These are phyloP conservation scores for Geopyxis carbonaria DNA, from an alignment of 495 filamentous ascomycete species.

Conservation along the genomic window DNA sequence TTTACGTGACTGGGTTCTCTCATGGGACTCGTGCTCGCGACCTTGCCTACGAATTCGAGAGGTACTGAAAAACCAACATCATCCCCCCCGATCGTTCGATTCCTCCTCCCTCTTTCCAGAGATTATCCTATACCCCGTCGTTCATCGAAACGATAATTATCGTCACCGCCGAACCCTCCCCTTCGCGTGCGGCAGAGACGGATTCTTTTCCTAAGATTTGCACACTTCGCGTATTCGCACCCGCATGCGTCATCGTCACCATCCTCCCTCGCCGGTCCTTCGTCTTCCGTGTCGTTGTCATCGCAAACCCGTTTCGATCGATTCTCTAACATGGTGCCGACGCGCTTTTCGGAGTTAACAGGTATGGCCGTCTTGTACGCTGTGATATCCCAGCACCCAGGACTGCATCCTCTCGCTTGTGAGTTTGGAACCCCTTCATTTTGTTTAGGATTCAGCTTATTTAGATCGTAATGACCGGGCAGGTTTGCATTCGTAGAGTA, in stretches of 20 bases:
- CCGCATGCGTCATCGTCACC: conserved; percentile 22
- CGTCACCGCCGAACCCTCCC: conserved; percentile 20
- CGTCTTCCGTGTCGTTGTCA: conserved; percentile 22
- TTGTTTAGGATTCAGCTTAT: conserved; percentile 13
- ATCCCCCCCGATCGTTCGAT: conserved; percentile 26
- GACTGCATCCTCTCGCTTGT: conserved; percentile 85
- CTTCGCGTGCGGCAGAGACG: conserved; percentile 4
- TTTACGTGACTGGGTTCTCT: conserved; percentile 92
- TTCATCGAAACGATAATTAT: conserved; percentile 10
- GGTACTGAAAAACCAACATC: conserved; percentile 43
- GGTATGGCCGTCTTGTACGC: conserved; percentile 94
- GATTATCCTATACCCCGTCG: conserved; percentile 7
- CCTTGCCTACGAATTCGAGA: conserved; percentile 99
- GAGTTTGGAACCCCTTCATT: conserved; percentile 32
- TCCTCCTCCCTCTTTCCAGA: conserved; percentile 30
- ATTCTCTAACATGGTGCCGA: conserved; percentile 9
- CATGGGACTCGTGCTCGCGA: conserved; percentile 98
- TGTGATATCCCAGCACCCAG: conserved; percentile 96
- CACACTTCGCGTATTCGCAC: conserved; percentile 22
- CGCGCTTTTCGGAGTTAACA: conserved; percentile 28
- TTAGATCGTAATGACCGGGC: conserved; percentile 13
- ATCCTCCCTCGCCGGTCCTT: conserved; percentile 24
- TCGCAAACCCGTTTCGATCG: conserved; percentile 16
- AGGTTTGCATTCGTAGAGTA: conserved; percentile 99
- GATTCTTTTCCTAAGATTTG: conserved; percentile 1